A percentile compares a stretch with the other conserved stretches of the same genome.
Evolutionary conservation across 768 basidiomycete genomes (phyloP).

Genomic region (Astraeus odoratus): DNA sequence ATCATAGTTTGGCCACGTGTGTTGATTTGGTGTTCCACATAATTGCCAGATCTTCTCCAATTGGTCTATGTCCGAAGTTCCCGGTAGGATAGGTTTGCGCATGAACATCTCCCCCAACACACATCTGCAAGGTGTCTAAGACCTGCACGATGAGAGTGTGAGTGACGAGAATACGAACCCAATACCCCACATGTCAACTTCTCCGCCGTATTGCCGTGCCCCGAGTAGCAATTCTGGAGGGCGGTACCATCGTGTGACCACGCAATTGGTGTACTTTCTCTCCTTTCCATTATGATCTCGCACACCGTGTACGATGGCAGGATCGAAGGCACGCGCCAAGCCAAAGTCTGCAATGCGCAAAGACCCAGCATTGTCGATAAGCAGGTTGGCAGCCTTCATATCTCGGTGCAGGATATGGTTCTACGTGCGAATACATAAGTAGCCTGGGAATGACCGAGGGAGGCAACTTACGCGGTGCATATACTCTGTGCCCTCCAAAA

Average conservation of each 20-base stretch:
- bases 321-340: slow-evolving; percentile 77
- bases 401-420: slow-evolving; percentile 97
- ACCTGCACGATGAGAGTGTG: neutral
- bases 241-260: slow-evolving; percentile 92
- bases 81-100: slow-evolving; percentile 79
- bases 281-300: slow-evolving; percentile 41
- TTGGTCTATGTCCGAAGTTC: slow-evolving; percentile 87
- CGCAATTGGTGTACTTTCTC: slow-evolving; percentile 89
- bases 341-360: slow-evolving; percentile 95
- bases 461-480: slow-evolving; percentile 77
- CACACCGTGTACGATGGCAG: slow-evolving; percentile 34
- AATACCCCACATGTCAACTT: slow-evolving; percentile 97
- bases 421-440: slow-evolving; percentile 33
- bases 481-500: slow-evolving; percentile 93
- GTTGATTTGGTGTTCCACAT: slow-evolving; percentile 84
- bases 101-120: slow-evolving; percentile 97
- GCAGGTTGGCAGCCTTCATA: slow-evolving; percentile 96
- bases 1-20: slow-evolving; percentile 75
- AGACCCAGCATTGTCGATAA: slow-evolving; percentile 81
- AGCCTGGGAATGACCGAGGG: slow-evolving; percentile 1
- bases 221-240: slow-evolving; percentile 91
- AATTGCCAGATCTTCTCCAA: slow-evolving; percentile 81
- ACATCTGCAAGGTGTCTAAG: slow-evolving; percentile 45
- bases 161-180: slow-evolving; percentile 48
- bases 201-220: slow-evolving; percentile 82